phyloP scores from a whole-genome alignment of 345 rosid species.

The Psidium friedrichsthalianum region DNA sequence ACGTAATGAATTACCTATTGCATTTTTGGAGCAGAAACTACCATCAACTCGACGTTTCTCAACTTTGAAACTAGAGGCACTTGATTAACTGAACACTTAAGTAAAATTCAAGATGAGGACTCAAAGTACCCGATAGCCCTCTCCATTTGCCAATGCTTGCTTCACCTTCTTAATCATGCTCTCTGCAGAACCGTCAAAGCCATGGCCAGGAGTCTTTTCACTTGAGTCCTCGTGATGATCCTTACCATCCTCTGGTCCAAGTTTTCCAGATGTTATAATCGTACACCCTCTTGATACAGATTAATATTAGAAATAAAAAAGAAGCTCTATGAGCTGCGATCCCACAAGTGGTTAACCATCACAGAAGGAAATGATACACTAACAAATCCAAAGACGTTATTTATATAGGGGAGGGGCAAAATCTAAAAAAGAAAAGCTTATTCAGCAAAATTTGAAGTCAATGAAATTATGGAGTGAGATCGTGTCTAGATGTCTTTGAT shows the following conservation, averaged over 20 bases:
- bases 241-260: conserved; percentile 42
- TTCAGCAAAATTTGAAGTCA: neutral
- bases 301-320: neutral
- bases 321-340: neutral
- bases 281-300: neutral
- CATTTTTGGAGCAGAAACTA: neutral
- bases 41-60: neutral
- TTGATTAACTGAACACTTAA: neutral
- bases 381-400: too few relatives aligned
- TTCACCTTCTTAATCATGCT: conserved; percentile 83
- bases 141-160: conserved; percentile 73
- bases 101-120: neutral
- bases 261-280: neutral
- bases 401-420: neutral
- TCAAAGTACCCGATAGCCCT: conserved; percentile 87
- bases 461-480: neutral
- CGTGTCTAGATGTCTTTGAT: neutral
- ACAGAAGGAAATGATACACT: too few relatives aligned
- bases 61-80: neutral
- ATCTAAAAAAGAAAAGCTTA: neutral
- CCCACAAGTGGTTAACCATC: neutral
- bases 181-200: conserved; percentile 77
- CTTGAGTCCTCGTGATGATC: conserved; percentile 52
- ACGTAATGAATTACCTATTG: conserved; percentile 1
- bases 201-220: conserved; percentile 32